phyloP scores from a whole-genome alignment of 2,329 filamentous ascomycete genomes.

The Apiospora rasikravindrae region DNA sequence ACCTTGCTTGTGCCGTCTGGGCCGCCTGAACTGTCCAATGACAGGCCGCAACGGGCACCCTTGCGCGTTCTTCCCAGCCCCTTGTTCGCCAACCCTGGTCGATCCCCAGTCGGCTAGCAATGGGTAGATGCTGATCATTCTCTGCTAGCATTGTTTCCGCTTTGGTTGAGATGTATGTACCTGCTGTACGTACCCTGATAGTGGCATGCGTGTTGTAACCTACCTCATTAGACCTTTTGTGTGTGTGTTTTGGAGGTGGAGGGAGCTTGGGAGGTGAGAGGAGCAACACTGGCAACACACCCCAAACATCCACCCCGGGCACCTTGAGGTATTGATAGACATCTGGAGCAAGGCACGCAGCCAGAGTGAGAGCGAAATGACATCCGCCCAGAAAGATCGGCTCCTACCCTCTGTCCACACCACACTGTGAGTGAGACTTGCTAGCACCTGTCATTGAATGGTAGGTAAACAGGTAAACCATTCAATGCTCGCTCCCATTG shows the following conservation, averaged over 20 bases:
- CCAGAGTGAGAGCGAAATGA: neutral
- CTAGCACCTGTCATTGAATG: neutral
- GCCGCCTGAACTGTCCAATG: neutral
- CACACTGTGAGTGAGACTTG: conserved; percentile 1
- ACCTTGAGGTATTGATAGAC: neutral
- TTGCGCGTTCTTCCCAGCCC: neutral
- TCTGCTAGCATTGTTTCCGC: conserved; percentile 6
- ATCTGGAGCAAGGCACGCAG: neutral
- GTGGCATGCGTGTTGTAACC: conserved; percentile 13
- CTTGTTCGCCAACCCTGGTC: conserved; percentile 1
- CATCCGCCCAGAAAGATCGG: conserved; percentile 7
- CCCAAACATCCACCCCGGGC: no score
- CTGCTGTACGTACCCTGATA: neutral
- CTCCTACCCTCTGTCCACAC: neutral
- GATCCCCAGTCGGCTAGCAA: conserved; percentile 7
- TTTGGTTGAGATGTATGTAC: neutral
- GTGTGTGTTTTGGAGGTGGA: neutral
- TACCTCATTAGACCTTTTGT: conserved; percentile 4
- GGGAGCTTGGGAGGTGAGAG: neutral
- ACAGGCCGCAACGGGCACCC: neutral
- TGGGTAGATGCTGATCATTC: conserved; percentile 14
- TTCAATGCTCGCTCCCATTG: neutral
- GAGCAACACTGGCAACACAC: neutral
- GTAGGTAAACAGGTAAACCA: neutral
- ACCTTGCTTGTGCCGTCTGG: conserved; percentile 13